These are phyloP conservation scores for Tirmania nivea DNA, from an alignment of 495 filamentous ascomycete species.

Conservation along the genomic window DNA sequence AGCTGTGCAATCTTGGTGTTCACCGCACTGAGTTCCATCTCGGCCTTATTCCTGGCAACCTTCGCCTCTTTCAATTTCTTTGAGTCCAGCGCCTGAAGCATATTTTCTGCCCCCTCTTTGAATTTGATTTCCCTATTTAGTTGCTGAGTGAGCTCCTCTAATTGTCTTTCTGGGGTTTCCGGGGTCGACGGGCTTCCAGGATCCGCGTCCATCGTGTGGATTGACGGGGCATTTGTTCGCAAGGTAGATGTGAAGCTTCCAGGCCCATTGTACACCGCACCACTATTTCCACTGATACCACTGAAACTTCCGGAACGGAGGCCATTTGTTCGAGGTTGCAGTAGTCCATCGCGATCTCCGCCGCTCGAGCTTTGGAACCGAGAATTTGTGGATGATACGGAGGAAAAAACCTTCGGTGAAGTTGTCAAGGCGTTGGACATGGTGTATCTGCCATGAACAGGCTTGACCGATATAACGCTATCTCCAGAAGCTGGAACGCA, in stretches of 20 bases:
- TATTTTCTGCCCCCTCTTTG: constrained; percentile 89
- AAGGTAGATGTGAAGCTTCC: constrained; percentile 88
- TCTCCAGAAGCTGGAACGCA: neutral
- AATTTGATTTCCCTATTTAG: constrained; percentile 93
- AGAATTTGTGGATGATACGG: constrained; percentile 5
- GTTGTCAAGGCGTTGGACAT: constrained; percentile 20
- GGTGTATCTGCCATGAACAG: constrained; percentile 15
- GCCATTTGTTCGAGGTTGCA: constrained; percentile 14
- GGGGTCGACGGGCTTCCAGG: constrained; percentile 30
- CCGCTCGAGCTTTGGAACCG: constrained; percentile 15
- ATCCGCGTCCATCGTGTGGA: constrained; percentile 42
- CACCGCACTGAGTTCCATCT: constrained; percentile 76
- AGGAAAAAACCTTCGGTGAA: constrained; percentile 12
- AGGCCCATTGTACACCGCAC: constrained; percentile 30
- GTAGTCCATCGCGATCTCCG: constrained; percentile 11
- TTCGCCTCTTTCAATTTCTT: constrained; percentile 93
- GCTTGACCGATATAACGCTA: neutral
- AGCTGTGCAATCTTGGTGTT: constrained; percentile 74
- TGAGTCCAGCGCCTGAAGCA: constrained; percentile 78
- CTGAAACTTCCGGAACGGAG: constrained; percentile 13
- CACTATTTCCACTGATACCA: neutral
- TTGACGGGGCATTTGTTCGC: constrained; percentile 45
- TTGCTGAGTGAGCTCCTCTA: constrained; percentile 55
- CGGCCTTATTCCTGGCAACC: constrained; percentile 68
- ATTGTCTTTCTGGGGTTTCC: constrained; percentile 39